phyloP scores from a whole-genome alignment of 345 rosid genomes.

The Trapa incisa region DNA sequence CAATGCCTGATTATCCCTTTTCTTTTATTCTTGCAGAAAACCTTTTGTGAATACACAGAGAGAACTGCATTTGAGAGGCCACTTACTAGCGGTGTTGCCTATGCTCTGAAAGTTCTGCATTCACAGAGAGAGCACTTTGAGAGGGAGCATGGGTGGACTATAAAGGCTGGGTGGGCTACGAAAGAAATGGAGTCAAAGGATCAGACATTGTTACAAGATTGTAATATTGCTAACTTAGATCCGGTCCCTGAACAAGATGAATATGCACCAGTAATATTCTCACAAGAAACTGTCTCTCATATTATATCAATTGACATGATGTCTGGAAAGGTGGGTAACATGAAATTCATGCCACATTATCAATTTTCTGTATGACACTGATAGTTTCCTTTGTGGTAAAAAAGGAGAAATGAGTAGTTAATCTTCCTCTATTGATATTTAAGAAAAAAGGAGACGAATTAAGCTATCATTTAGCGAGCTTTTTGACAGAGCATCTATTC shows the following conservation, averaged over 20 bases:
- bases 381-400: neutral
- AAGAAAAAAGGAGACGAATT: neutral
- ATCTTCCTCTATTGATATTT: neutral
- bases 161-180: constrained; percentile 67
- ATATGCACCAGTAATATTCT: constrained; percentile 87
- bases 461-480: neutral
- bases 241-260: constrained; percentile 92
- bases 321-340: constrained; percentile 72
- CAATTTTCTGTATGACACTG: neutral
- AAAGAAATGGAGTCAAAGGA: constrained; percentile 90
- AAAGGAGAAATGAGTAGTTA: neutral
- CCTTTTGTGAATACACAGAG: constrained; percentile 82
- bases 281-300: constrained; percentile 93
- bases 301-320: constrained; percentile 94
- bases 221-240: constrained; percentile 62
- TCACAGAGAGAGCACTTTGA: constrained; percentile 76
- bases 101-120: constrained; percentile 86
- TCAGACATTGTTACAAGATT: constrained; percentile 78
- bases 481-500: neutral
- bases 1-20: neutral
- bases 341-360: neutral
- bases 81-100: constrained; percentile 96
- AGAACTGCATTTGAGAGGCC: constrained; percentile 97
- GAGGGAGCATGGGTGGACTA: constrained; percentile 59
- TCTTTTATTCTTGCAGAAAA: constrained; percentile 40